Percentiles rank a stretch among this genome's conserved stretches.
Conservation (phyloP, 1,284 basidiomycete genomes). For the Inonotus hispidus region DNA sequence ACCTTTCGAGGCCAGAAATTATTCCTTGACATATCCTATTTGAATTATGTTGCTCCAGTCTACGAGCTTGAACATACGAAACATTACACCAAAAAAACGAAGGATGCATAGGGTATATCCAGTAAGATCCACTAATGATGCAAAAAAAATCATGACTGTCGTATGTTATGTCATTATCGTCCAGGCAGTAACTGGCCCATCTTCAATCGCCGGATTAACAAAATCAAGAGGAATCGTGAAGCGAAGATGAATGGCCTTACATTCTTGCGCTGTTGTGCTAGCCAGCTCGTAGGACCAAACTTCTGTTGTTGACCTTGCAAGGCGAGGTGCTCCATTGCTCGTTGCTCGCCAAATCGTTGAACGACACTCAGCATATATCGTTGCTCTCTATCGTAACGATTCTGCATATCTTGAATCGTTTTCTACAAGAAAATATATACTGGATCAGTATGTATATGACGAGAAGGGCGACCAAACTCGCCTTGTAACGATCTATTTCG, state of each 20-base stretch:
- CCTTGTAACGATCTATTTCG: constrained; percentile 61
- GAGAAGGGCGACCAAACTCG: constrained; percentile 24
- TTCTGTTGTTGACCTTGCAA: constrained; percentile 36
- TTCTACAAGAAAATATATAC: constrained; percentile 37
- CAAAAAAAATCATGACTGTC: constrained; percentile 12
- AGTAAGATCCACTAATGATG: constrained; percentile 1
- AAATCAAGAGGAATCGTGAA: background rate
- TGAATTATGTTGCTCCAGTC: background rate
- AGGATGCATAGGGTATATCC: constrained; percentile 11
- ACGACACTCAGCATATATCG: constrained; percentile 74
- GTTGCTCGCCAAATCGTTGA: constrained; percentile 64
- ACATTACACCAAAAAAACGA: background rate
- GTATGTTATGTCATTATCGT: constrained; percentile 10
- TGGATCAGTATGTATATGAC: background rate
- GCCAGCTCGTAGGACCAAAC: constrained; percentile 50
- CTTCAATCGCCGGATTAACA: background rate
- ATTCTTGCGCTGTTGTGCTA: constrained; percentile 52
- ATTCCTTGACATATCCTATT: background rate
- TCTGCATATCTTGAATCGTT: constrained; percentile 47
- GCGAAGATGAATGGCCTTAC: constrained; percentile 30
- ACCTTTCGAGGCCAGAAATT: too few species aligned
- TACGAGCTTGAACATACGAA: background rate
- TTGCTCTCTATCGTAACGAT: constrained; percentile 70
- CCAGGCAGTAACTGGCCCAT: constrained; percentile 2
- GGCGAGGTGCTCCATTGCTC: constrained; percentile 46